Base-by-base conservation (phyloP, 2,329 filamentous ascomycete species). In the Knufia fluminis region DNA sequence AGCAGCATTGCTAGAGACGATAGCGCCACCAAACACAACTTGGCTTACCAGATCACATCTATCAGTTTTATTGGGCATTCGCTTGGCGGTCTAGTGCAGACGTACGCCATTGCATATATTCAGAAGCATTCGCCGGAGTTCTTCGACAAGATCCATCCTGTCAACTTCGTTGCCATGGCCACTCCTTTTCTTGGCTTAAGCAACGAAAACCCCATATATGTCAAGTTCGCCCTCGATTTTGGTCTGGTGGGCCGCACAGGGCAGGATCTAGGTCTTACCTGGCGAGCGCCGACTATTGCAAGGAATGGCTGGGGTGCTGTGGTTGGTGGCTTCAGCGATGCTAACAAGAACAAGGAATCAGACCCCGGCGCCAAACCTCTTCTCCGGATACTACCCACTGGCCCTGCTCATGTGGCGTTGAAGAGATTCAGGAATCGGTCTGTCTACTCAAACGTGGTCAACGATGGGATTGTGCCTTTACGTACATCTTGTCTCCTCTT, bases 401-500 rank as follows among this genome's bases (percentile, higher is more conserved):
- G 85, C 52, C 86, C 95, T 56, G 97, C 97, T 67, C 84, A 94
- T 60, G 78, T 79, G 26, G 90, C 83, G 0, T 72, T 97, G 45
- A 76, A 79, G 54, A 77, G 73, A 58, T 97, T 97, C 70, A 79
- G 81, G 63, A 76, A 86, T 49, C 83, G 82, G 52, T 85, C 80
- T 2, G 71, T 94, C 1, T 97, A 97, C 65, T 77, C 84, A 32
- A 97, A 97, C 62, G 82, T 94, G 38, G 71, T 85, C 61, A 95
- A 96, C 64, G 91, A 97, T 68, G 76, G 82, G 2, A 96, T 98
- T 58, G 92, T 98, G 3, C 92, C 92, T 2, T 71, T 98, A 28
- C 81, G 92, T 19, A 98, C 92, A 3, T 97, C 91, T 55, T 98
- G 91, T 65, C 72, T 98, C n/a, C 70, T 98, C 4, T 98, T 98